These are phyloP conservation scores for Ochromonas danica DNA, from an alignment of 108 stramenopile genomes.

Conservation along the genomic window DNA sequence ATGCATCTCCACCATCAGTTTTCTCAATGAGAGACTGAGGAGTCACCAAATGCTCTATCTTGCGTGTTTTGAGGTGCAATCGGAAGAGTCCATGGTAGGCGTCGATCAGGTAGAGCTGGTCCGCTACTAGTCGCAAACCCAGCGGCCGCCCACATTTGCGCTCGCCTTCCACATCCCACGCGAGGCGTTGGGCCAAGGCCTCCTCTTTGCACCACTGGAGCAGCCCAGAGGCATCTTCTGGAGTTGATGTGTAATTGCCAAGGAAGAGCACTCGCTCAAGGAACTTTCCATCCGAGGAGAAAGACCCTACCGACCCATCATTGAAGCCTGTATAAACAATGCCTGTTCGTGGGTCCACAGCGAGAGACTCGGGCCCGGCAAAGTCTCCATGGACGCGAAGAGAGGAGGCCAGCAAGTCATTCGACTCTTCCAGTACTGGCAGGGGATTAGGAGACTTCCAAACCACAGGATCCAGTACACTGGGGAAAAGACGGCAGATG, in stretches of 20 bases:
- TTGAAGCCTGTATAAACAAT: neutral
- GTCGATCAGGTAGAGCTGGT: neutral
- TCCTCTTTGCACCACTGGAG: neutral
- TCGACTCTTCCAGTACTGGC: neutral
- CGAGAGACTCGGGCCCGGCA: neutral
- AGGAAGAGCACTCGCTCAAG: neutral
- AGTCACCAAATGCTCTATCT: too few species aligned
- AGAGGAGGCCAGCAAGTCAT: neutral
- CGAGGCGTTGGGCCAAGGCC: neutral
- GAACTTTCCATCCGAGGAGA: neutral
- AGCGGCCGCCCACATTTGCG: neutral
- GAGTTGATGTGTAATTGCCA: neutral
- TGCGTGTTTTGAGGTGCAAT: neutral
- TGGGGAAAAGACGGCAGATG: neutral
- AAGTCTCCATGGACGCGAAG: neutral
- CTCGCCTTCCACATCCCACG: neutral
- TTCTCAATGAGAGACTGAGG: too few species aligned
- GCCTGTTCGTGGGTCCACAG: neutral
- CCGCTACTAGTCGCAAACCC: neutral
- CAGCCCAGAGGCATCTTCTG: neutral
- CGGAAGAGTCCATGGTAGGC: neutral
- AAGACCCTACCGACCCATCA: neutral
- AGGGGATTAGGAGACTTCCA: neutral
- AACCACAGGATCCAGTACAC: neutral
- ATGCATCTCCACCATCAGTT: too few species aligned